These are phyloP conservation scores for Macrophomina phaseolina DNA, from an alignment of 2,329 filamentous ascomycete species.

Conservation along the genomic window DNA sequence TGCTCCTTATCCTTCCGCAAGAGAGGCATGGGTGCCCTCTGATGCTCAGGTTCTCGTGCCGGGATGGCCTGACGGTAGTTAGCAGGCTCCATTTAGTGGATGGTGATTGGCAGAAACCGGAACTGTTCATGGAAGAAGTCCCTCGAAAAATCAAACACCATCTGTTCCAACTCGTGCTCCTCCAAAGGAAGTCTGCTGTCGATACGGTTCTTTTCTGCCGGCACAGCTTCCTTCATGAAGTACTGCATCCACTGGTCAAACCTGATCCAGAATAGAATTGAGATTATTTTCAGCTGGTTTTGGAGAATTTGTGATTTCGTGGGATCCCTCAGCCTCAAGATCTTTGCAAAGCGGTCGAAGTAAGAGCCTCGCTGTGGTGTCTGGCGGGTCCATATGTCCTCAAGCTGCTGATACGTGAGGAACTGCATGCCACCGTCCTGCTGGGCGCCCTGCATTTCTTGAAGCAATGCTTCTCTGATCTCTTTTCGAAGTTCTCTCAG, in stretches of 20 bases:
- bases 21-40: not conserved
- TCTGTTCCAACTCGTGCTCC: not conserved
- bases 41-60: not conserved
- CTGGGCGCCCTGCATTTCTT: not conserved
- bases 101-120: not conserved
- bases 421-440: not conserved
- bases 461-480: not conserved
- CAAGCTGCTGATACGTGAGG: not conserved
- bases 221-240: conserved; percentile 3
- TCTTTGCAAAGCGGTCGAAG: not conserved
- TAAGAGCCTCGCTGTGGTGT: not conserved
- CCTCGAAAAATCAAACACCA: conserved; percentile 1
- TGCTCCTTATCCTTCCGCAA: not conserved
- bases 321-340: not conserved
- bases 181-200: not conserved
- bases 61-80: not conserved
- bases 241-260: not conserved
- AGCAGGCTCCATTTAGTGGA: not conserved
- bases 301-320: not conserved
- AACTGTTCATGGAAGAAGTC: conserved; percentile 3
- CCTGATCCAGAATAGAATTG: not conserved
- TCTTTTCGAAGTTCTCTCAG: not conserved
- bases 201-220: not conserved
- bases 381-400: conserved; percentile 7
- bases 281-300: not conserved